These are phyloP conservation scores for Aegilops longissima DNA, from an alignment of 176 grass and related monocot species.

Conservation along the genomic window DNA sequence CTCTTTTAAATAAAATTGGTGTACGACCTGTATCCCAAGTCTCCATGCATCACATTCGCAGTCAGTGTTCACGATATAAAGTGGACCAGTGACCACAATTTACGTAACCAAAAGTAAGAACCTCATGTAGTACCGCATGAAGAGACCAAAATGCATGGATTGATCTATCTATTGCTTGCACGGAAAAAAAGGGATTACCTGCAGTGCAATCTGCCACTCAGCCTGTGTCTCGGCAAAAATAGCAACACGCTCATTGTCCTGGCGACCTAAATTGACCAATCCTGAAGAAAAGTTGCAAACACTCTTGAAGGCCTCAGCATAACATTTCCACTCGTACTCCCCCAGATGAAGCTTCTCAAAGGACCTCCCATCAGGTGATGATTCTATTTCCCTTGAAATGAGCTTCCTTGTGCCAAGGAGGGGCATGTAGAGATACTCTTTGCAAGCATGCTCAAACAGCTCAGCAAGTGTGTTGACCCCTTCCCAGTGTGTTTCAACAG, in stretches of 20 bases:
- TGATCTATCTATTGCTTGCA: neutral
- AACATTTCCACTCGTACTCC: slow-evolving; percentile 88
- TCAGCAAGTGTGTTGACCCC: slow-evolving; percentile 74
- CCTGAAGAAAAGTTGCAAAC: slow-evolving; percentile 87
- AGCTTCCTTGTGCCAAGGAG: slow-evolving; percentile 84
- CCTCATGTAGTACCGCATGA: neutral
- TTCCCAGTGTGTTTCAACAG: slow-evolving; percentile 79
- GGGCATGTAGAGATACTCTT: slow-evolving; percentile 60
- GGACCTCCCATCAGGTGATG: slow-evolving; percentile 55
- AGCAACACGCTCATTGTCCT: slow-evolving; percentile 62
- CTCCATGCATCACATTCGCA: neutral
- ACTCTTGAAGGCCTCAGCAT: slow-evolving; percentile 68
- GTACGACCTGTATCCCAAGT: neutral
- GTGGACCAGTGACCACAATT: neutral
- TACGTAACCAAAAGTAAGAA: neutral
- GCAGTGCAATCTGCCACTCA: slow-evolving; percentile 93
- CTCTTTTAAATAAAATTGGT: neutral
- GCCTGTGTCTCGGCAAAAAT: slow-evolving; percentile 91
- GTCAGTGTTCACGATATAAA: neutral
- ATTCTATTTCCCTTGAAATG: slow-evolving; percentile 67
- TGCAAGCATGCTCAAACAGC: slow-evolving; percentile 86
- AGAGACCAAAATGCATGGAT: slow-evolving; percentile 4
- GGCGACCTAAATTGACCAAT: slow-evolving; percentile 67
- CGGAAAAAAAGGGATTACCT: slow-evolving; percentile 47
- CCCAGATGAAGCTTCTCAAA: slow-evolving; percentile 96